Conservation (phyloP, 2,329 filamentous ascomycete genomes). For the Aphanoascus verrucosus region DNA sequence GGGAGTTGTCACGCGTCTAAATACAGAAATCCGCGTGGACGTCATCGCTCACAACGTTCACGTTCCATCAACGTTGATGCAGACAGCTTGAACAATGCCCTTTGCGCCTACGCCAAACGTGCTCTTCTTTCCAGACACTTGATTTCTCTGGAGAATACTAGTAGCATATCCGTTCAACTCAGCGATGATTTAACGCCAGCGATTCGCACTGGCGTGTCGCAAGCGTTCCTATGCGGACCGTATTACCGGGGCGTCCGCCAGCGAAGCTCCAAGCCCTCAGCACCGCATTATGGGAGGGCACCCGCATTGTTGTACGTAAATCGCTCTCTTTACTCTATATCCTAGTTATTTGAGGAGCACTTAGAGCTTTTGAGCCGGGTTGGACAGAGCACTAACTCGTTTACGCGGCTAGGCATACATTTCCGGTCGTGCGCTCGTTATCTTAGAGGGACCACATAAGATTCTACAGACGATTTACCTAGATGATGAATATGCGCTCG, state of each 20-base stretch:
- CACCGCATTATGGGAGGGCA: conserved; percentile 61
- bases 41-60: neutral
- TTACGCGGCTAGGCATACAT: conserved; percentile 59
- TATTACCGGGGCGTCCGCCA: conserved; percentile 69
- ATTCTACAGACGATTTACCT: conserved; percentile 88
- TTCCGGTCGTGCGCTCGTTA: conserved; percentile 74
- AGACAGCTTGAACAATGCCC: neutral
- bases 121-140: neutral
- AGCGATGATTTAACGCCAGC: conserved; percentile 16
- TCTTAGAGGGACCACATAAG: conserved; percentile 62
- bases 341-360: conserved; percentile 1
- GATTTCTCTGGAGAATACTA: neutral
- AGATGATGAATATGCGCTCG: conserved; percentile 57
- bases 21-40: neutral
- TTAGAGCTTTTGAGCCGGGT: conserved; percentile 12
- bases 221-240: conserved; percentile 57
- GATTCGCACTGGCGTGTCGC: conserved; percentile 12
- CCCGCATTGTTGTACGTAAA: conserved; percentile 57
- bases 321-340: neutral
- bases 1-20: neutral
- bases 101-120: neutral
- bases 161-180: neutral
- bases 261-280: conserved; percentile 66
- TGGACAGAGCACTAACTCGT: conserved; percentile 12
- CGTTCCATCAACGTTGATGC: neutral